Evolutionary conservation across 2,329 filamentous ascomycete genomes (phyloP), one percentile per base, ranked within the genome.

Genomic region (Trichoderma hamatum): DNA sequence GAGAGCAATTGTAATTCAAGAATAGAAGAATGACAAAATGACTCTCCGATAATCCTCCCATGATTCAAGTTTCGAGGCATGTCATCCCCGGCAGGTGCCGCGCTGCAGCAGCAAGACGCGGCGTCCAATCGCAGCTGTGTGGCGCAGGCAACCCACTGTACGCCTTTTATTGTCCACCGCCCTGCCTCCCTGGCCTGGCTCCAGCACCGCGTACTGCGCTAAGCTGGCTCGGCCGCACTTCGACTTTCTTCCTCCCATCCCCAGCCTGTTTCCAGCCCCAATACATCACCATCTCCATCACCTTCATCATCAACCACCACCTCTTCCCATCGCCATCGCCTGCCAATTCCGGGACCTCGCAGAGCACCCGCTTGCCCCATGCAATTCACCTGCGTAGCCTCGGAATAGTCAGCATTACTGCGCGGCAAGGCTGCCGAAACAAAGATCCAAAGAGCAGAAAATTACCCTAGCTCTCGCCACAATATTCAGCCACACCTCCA

Each of bases 401-500:
- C 49, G 24, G 16, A 58, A 46, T 67, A 59, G n/a, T 56, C 54
- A 56, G 32, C 54, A 5, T 43, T 59, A 56, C 36, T 36, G 62
- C 51, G 28, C 54, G 21, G 54, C 68, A 61, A 51, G 56, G 62
- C 55, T 60, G 36, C 21, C 49, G 49, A 28, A 55, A 16, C 61
- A 36, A 58, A 5, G 39, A 49, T 3, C 3, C 34, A n/a, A 58
- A 24, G 49, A 63, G 62, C 46, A 58, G 39, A 66, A 69, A 75
- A 74, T 73, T 70, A 74, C 73, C 70, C 69, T 75, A 81, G 79
- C 80, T 82, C 78, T 82, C 80, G 80, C 80, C 80, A 82, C 80
- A 79, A 74, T 80, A 78, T 78, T 75, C 80, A 82, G 80, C 80
- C 80, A 82, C 80, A 82, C 78, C 75, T 77, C 72, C 66, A 72